Percentiles rank a stretch among this genome's conserved stretches.
phyloP scores from a whole-genome alignment of 2,329 filamentous ascomycete genomes.

The Epichloe uncinata region DNA sequence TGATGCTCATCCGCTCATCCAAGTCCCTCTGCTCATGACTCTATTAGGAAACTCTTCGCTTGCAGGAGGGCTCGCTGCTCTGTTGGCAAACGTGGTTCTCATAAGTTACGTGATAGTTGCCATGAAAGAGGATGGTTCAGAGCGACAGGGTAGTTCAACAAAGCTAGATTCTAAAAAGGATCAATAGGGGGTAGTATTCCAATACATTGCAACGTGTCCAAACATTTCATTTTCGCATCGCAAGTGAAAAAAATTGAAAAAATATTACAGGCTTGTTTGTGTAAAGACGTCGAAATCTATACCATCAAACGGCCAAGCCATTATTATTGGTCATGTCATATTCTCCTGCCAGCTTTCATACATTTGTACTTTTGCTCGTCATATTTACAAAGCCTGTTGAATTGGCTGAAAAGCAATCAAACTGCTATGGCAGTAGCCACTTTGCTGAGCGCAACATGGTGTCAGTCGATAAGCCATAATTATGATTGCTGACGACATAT shows the following conservation, averaged over 20 bases:
- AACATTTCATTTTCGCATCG: background rate
- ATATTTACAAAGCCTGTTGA: slow-evolving; percentile 8
- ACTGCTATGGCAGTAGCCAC: slow-evolving; percentile 3
- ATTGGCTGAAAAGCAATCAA: background rate
- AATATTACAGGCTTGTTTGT: background rate
- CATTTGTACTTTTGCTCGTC: slow-evolving; percentile 3
- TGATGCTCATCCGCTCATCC: background rate
- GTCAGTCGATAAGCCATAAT: slow-evolving; percentile 10
- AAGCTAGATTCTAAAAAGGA: slow-evolving; percentile 37
- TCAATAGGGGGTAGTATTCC: slow-evolving; percentile 16
- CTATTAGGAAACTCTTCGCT: slow-evolving; percentile 70
- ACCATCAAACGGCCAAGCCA: background rate
- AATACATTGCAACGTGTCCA: background rate
- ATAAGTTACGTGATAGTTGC: slow-evolving; percentile 86
- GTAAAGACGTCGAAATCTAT: background rate
- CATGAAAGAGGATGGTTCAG: slow-evolving; percentile 64
- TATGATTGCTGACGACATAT: slow-evolving; percentile 4
- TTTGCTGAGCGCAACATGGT: slow-evolving; percentile 11
- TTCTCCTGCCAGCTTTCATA: background rate
- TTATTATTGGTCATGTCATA: background rate
- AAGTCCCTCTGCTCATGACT: background rate
- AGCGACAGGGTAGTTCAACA: slow-evolving; percentile 28
- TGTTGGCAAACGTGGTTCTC: slow-evolving; percentile 84
- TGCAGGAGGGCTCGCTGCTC: slow-evolving; percentile 70
- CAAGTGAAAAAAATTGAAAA: background rate